A percentile compares a stretch with the other conserved stretches of the same genome.
phyloP scores from a whole-genome alignment of 169 alveolate species.

The Plasmodium vivax region DNA sequence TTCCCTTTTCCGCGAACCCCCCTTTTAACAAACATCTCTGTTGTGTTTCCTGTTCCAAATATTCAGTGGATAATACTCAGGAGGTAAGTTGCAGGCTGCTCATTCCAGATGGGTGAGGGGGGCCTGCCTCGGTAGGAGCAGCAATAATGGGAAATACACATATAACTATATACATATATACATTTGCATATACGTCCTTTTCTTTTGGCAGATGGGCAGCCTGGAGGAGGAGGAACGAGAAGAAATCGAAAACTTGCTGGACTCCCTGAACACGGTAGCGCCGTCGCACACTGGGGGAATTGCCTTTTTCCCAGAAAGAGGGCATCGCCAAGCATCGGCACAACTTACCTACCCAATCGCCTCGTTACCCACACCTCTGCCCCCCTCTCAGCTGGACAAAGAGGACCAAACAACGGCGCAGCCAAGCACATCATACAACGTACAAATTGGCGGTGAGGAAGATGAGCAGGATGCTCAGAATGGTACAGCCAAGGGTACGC shows the following conservation, averaged over 20 bases:
- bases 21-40: background rate
- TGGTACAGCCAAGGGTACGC: background rate
- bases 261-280: slow-evolving; percentile 56
- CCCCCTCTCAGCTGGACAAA: background rate
- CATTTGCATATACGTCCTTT: background rate
- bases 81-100: background rate
- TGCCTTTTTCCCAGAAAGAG: background rate
- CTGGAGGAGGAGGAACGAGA: slow-evolving; percentile 41
- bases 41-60: background rate
- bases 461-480: background rate
- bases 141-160: background rate
- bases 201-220: background rate
- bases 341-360: background rate
- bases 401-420: slow-evolving; percentile 5
- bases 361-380: background rate
- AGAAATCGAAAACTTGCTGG: slow-evolving; percentile 45
- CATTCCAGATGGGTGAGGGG: background rate
- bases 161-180: background rate
- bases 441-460: background rate
- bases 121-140: background rate
- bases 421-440: background rate
- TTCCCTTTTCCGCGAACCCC: background rate
- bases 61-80: background rate
- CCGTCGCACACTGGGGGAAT: background rate
- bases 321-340: background rate